Conservation (phyloP, 2,329 filamentous ascomycete species). For the Lomentospora prolificans region DNA sequence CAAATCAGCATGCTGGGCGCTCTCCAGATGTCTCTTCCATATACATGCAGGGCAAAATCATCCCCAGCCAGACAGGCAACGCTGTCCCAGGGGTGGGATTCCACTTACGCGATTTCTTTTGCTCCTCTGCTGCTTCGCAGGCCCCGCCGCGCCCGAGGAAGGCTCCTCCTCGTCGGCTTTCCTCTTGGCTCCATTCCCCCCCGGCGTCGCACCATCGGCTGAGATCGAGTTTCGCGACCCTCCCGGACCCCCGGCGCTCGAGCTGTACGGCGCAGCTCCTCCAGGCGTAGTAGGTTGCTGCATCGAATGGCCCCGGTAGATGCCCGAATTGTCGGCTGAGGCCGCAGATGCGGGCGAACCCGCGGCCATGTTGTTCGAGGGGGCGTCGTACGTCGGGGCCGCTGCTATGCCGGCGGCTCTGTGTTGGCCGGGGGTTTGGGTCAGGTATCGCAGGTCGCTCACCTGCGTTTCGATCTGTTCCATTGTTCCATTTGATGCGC, state of each 20-base stretch:
- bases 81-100: no score
- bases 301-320: background rate
- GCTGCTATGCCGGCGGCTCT: background rate
- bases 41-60: slow-evolving; percentile 5
- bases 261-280: slow-evolving; percentile 1
- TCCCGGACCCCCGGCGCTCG: background rate
- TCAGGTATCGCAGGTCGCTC: slow-evolving; percentile 42
- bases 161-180: slow-evolving; percentile 20
- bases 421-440: slow-evolving; percentile 18
- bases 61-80: background rate
- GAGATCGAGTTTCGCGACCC: background rate
- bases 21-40: background rate
- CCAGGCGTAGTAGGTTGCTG: slow-evolving; percentile 10
- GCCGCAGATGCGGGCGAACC: slow-evolving; percentile 1
- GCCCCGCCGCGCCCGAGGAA: slow-evolving; percentile 27
- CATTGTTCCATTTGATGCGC: slow-evolving; percentile 27
- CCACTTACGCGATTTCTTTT: slow-evolving; percentile 48
- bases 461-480: slow-evolving; percentile 45
- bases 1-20: background rate
- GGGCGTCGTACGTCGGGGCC: background rate
- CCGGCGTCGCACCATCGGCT: background rate
- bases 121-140: slow-evolving; percentile 43
- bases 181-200: slow-evolving; percentile 18
- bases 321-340: background rate
- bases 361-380: background rate